Percentiles rank a stretch among this genome's conserved stretches.
These are phyloP conservation scores for Sporothrix variecibatus DNA, from an alignment of 2,329 filamentous ascomycete genomes.

Conservation along the genomic window DNA sequence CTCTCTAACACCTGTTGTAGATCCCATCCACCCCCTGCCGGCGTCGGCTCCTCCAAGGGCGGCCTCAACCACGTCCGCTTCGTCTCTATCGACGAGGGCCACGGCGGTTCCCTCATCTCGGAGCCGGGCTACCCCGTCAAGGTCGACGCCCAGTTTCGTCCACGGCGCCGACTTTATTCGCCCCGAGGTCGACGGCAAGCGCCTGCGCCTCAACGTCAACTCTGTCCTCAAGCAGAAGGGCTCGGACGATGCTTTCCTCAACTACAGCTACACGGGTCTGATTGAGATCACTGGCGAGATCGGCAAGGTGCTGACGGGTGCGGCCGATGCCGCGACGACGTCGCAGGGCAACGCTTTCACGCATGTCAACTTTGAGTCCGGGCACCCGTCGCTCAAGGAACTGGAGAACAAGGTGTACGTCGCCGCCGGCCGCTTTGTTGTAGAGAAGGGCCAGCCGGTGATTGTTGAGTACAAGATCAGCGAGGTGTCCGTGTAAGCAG, in stretches of 20 bases:
- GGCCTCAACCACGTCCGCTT: conserved; percentile 39
- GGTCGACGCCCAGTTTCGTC: conserved; percentile 42
- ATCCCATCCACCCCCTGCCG: conserved; percentile 36
- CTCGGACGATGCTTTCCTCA: conserved; percentile 38
- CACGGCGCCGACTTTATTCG: conserved; percentile 48
- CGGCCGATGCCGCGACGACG: conserved; percentile 42
- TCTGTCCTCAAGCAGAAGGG: conserved; percentile 39
- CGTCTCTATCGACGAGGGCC: conserved; percentile 29
- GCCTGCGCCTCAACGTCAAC: conserved; percentile 45
- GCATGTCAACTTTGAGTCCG: conserved; percentile 44
- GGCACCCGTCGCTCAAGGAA: conserved; percentile 38
- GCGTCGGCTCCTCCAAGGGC: conserved; percentile 37
- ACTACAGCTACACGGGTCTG: conserved; percentile 44
- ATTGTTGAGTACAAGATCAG: conserved; percentile 50
- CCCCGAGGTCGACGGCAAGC: conserved; percentile 40
- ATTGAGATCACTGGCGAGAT: conserved; percentile 37
- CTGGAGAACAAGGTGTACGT: conserved; percentile 47
- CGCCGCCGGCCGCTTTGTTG: conserved; percentile 45
- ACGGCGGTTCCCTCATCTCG: conserved; percentile 40
- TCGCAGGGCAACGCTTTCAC: conserved; percentile 43
- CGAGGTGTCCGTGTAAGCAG: conserved; percentile 38
- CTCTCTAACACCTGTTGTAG: conserved; percentile 21
- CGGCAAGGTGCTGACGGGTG: conserved; percentile 40
- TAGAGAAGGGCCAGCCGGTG: conserved; percentile 42
- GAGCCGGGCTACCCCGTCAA: conserved; percentile 42